Evolutionary conservation across 164 flowering plant genomes (phyloP).

Genomic region (Piper betle): DNA sequence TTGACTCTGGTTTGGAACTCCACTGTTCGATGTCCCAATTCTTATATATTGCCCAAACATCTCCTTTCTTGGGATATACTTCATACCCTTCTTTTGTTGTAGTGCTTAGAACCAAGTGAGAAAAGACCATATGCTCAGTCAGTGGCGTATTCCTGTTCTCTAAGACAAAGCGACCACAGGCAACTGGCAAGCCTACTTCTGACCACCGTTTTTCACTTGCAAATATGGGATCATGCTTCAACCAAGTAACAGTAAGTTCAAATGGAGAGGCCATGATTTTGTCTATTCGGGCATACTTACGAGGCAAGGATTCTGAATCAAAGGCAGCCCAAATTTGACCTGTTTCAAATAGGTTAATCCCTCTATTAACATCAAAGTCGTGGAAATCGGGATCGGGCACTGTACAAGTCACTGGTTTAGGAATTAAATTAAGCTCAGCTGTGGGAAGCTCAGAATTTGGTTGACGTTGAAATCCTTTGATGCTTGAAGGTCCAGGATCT

Average conservation of each 20-base stretch:
- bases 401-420: background rate
- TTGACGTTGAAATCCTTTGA: background rate
- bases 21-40: conserved; percentile 26
- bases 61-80: conserved; percentile 30
- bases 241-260: conserved; percentile 19
- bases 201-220: conserved; percentile 32
- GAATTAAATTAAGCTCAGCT: too few species aligned
- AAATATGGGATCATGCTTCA: conserved; percentile 29
- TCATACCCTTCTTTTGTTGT: conserved; percentile 15
- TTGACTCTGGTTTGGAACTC: conserved; percentile 14
- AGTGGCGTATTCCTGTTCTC: conserved; percentile 7
- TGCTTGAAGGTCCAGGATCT: background rate
- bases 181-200: conserved; percentile 35
- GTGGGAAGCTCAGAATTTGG: background rate
- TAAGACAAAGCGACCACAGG: conserved; percentile 33
- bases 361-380: conserved; percentile 12
- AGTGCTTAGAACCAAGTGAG: conserved; percentile 21
- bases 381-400: conserved; percentile 7
- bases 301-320: conserved; percentile 15
- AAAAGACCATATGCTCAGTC: conserved; percentile 13
- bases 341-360: conserved; percentile 7
- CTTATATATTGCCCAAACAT: conserved; percentile 40
- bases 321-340: conserved; percentile 27
- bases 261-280: background rate
- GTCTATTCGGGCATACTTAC: conserved; percentile 15